Conservation (phyloP, 352 stramenopile species). For the Peronospora farinosa region DNA sequence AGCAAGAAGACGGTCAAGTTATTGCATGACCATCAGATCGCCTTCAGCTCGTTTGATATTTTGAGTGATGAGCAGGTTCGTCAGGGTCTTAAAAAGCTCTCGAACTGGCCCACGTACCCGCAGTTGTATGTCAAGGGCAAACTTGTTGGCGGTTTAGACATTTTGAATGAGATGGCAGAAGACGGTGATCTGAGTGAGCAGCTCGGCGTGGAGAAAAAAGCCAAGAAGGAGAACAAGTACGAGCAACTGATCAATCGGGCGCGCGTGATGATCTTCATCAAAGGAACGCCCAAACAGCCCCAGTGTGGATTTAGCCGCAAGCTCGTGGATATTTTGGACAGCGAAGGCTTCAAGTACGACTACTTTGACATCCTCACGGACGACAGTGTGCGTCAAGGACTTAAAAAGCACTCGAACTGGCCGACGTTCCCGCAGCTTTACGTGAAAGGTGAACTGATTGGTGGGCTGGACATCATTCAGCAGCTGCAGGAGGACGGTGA, state of each 20-base stretch:
- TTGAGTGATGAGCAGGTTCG: constrained; percentile 90
- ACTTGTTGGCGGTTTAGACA: constrained; percentile 91
- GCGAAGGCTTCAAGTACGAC: constrained; percentile 89
- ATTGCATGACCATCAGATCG: constrained; percentile 83
- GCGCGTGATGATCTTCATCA: constrained; percentile 98
- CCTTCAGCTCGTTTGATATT: constrained; percentile 94
- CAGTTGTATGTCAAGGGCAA: constrained; percentile 95
- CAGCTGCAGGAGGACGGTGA: constrained; percentile 91
- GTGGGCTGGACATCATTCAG: constrained; percentile 96
- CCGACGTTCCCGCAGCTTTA: constrained; percentile 98
- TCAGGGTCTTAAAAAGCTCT: constrained; percentile 94
- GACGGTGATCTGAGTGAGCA: constrained; percentile 87
- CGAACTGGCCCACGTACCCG: constrained; percentile 96
- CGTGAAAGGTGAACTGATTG: constrained; percentile 94
- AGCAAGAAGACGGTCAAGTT: constrained; percentile 91
- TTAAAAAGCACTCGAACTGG: constrained; percentile 98
- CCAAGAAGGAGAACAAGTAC: constrained; percentile 84
- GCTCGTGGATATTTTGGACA: constrained; percentile 91
- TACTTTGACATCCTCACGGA: constrained; percentile 97
- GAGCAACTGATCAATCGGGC: constrained; percentile 85
- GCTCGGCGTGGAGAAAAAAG: constrained; percentile 85
- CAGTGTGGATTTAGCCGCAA: constrained; percentile 95
- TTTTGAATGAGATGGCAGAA: constrained; percentile 92
- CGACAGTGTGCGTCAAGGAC: constrained; percentile 91
- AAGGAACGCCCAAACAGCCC: constrained; percentile 88